Percentiles rank a stretch among this genome's conserved stretches.
Conservation (phyloP, 345 rosid species). For the Cochlearia excelsa region DNA sequence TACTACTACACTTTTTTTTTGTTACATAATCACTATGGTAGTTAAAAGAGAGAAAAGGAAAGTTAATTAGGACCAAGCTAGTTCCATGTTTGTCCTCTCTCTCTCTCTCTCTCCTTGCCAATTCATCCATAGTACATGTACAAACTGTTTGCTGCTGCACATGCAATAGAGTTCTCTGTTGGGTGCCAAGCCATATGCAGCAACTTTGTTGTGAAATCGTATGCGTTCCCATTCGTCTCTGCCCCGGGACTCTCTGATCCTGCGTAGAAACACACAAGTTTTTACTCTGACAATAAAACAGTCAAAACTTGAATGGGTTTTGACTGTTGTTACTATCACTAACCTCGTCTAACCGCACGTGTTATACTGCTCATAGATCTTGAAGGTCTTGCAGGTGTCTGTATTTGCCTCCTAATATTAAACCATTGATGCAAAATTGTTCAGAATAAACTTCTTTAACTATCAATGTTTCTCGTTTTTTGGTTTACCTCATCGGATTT, state of each 20-base stretch:
- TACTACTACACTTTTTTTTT: constrained; percentile 33
- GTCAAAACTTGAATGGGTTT: background rate
- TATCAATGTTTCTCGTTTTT: constrained; percentile 8
- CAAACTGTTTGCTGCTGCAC: constrained; percentile 99
- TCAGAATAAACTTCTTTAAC: constrained; percentile 5
- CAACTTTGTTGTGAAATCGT: constrained; percentile 85
- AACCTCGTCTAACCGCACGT: constrained; percentile 92
- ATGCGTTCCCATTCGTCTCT: constrained; percentile 89
- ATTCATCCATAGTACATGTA: constrained; percentile 95
- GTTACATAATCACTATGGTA: constrained; percentile 38
- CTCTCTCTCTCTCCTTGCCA: constrained; percentile 11
- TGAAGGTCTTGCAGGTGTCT: constrained; percentile 85
- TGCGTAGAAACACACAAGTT: constrained; percentile 41
- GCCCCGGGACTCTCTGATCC: constrained; percentile 73
- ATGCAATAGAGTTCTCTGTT: constrained; percentile 87
- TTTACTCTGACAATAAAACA: constrained; percentile 6
- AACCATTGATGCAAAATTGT: constrained; percentile 5
- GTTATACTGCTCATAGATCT: constrained; percentile 88
- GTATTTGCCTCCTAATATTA: constrained; percentile 59
- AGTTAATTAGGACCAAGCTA: constrained; percentile 28
- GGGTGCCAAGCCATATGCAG: constrained; percentile 99
- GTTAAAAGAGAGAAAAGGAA: constrained; percentile 28
- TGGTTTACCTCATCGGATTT: constrained; percentile 91
- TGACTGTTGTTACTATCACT: constrained; percentile 30
- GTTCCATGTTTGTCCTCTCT: constrained; percentile 19